Evolutionary conservation across 2,329 filamentous ascomycete genomes (phyloP).

Genomic region (Sporothrix schenckii): DNA sequence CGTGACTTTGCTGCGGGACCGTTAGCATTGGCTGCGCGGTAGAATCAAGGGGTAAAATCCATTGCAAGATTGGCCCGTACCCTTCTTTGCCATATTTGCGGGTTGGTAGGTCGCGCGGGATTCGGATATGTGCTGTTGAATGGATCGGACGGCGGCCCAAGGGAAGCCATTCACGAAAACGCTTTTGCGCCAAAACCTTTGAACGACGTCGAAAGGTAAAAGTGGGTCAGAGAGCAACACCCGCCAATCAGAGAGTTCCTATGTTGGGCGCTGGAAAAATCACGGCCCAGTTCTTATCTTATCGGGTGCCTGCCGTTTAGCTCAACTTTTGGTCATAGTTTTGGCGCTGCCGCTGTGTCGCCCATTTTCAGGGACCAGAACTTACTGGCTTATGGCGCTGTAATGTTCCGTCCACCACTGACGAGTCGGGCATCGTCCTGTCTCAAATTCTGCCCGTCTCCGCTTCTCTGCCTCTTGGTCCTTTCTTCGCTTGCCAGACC

Average conservation of each 20-base stretch:
- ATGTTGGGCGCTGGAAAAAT: not conserved
- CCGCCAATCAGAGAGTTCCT: constrained; percentile 14
- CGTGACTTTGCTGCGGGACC: constrained; percentile 76
- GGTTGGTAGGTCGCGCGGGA: constrained; percentile 11
- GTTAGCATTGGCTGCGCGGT: constrained; percentile 1
- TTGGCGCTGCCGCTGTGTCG: not conserved
- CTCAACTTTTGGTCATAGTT: not conserved
- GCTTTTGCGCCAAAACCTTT: constrained; percentile 25
- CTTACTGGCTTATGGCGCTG: not conserved
- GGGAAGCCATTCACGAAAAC: constrained; percentile 33
- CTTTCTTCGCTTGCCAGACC: too few relatives aligned
- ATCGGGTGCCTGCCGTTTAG: constrained; percentile 9
- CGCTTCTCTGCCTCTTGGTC: too few relatives aligned
- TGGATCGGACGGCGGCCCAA: constrained; percentile 1
- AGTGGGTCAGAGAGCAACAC: not conserved
- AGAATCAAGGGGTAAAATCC: not conserved
- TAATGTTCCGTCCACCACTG: not conserved
- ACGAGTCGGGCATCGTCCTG: too few relatives aligned
- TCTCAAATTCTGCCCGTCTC: too few relatives aligned
- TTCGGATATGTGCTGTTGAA: constrained; percentile 3
- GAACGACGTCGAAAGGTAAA: constrained; percentile 4
- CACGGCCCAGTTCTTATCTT: constrained; percentile 29
- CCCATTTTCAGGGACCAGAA: not conserved
- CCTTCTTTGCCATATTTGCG: constrained; percentile 46
- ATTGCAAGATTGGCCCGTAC: constrained; percentile 31